Conservation (phyloP, 1,284 basidiomycete genomes). For the Peniophora sp. region DNA sequence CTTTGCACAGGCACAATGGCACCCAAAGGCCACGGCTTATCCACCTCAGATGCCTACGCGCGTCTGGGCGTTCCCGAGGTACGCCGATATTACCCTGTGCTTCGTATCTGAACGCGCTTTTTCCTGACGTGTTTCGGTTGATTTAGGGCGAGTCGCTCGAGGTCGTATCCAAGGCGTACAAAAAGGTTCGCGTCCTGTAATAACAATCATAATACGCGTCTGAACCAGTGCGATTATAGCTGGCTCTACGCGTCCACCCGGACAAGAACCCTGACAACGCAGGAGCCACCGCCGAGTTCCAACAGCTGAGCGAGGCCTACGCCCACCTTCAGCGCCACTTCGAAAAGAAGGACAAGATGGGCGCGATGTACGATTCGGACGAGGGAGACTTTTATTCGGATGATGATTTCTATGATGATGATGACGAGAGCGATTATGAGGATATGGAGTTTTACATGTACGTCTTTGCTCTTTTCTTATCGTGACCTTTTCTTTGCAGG, state of each 20-base stretch:
- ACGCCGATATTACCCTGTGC: constrained; percentile 7
- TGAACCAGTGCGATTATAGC: constrained; percentile 24
- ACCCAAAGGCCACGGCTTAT: constrained; percentile 19
- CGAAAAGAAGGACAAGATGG: constrained; percentile 20
- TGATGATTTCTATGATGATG: constrained; percentile 26
- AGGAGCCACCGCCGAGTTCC: constrained; percentile 61
- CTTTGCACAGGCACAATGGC: constrained; percentile 22
- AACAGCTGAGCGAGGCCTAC: constrained; percentile 62
- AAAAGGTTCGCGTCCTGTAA: constrained; percentile 35
- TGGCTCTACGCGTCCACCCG: constrained; percentile 61
- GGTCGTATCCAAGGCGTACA: constrained; percentile 57
- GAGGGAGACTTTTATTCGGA: constrained; percentile 11
- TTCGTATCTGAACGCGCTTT: not conserved
- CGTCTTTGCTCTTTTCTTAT: constrained; percentile 6
- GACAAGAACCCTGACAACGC: constrained; percentile 64
- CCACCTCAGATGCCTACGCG: constrained; percentile 42
- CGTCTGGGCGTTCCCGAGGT: constrained; percentile 56
- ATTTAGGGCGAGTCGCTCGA: constrained; percentile 56
- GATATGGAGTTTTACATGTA: constrained; percentile 38
- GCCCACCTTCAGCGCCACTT: constrained; percentile 48
- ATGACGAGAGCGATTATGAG: constrained; percentile 22
- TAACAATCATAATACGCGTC: constrained; percentile 3
- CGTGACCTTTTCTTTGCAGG: not conserved
- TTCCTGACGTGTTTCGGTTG: constrained; percentile 8
- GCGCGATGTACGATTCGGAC: not conserved